These are phyloP conservation scores for Phytophthora hybrid DNA, from an alignment of 352 stramenopile species.

Conservation along the genomic window DNA sequence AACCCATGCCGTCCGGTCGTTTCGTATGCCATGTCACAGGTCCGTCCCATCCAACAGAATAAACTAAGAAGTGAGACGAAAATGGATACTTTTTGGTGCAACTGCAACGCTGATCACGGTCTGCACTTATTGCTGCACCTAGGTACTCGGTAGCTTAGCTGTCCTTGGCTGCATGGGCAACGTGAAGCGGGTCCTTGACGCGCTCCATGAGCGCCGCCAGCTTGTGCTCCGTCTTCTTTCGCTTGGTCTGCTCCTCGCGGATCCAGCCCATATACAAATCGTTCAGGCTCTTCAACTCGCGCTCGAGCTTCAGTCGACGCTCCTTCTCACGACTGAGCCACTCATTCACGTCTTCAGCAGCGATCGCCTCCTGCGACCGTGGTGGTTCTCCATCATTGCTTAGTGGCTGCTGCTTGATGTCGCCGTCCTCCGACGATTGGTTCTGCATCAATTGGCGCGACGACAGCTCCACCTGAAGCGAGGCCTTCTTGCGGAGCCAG, in stretches of 20 bases:
- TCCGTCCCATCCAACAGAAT: neutral
- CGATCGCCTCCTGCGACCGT: constrained; percentile 27
- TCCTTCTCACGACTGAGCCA: constrained; percentile 81
- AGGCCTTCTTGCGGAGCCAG: constrained; percentile 75
- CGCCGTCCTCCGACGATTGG: constrained; percentile 25
- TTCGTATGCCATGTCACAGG: neutral
- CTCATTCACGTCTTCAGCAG: constrained; percentile 65
- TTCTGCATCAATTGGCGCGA: constrained; percentile 53
- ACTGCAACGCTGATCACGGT: constrained; percentile 12
- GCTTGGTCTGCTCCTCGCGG: constrained; percentile 80
- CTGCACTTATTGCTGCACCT: constrained; percentile 1
- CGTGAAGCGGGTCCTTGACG: constrained; percentile 25
- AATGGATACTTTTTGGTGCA: neutral
- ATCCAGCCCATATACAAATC: constrained; percentile 89
- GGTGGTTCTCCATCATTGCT: neutral
- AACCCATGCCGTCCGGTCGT: neutral
- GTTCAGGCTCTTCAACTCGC: constrained; percentile 83
- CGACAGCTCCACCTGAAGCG: constrained; percentile 75
- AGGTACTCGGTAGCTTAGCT: neutral
- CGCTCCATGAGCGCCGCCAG: constrained; percentile 55
- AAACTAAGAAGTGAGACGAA: neutral
- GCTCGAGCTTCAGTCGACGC: constrained; percentile 73
- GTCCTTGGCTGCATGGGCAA: constrained; percentile 16
- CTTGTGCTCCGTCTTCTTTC: constrained; percentile 70
- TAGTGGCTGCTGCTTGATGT: constrained; percentile 21